Evolutionary conservation across 257 asterid species (phyloP).

Genomic region (Anisodus acutangulus): DNA sequence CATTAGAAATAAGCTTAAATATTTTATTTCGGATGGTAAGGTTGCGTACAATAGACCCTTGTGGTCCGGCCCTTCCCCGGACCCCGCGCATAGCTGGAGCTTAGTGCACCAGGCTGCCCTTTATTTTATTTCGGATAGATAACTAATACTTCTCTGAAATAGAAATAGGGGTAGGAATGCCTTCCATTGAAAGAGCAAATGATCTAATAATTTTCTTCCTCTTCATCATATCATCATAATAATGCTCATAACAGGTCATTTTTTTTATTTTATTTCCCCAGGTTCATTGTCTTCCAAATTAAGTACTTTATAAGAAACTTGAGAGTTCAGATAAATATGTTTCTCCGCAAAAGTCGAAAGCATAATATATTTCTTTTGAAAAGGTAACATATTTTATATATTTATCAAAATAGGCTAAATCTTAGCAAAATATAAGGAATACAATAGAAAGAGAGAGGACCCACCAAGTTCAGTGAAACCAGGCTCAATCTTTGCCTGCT

Average conservation of each 20-base stretch:
- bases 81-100: too few species aligned
- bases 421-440: background rate
- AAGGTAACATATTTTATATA: too few species aligned
- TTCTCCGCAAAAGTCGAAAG: background rate
- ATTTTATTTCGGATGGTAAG: background rate
- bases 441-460: background rate
- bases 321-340: background rate
- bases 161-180: slow-evolving; percentile 1
- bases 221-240: background rate
- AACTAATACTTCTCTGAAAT: background rate
- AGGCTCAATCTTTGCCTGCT: slow-evolving; percentile 92
- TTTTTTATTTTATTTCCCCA: background rate
- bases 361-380: background rate
- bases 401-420: too few species aligned
- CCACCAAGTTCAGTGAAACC: slow-evolving; percentile 91
- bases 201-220: slow-evolving; percentile 8
- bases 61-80: too few species aligned
- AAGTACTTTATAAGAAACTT: background rate
- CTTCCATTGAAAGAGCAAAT: background rate
- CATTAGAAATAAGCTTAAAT: slow-evolving; percentile 19
- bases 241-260: background rate
- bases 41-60: too few species aligned
- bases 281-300: background rate
- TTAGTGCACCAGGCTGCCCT: too few species aligned
- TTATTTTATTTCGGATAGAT: background rate